Conservation (phyloP, 805 yeast species). For the Tetrapisispora pingtungensis region DNA sequence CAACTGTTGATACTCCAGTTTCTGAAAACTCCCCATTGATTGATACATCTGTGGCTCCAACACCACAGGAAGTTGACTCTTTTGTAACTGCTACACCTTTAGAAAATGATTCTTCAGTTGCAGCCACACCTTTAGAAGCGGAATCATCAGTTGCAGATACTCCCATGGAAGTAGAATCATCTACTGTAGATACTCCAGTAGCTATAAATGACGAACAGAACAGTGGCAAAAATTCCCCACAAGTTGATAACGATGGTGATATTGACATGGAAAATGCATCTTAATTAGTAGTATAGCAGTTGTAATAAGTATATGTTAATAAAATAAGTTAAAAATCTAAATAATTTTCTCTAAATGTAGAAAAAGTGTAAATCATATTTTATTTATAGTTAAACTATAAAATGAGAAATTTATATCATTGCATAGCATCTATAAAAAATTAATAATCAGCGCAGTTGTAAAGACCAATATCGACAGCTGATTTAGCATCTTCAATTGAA, state of each 20-base stretch:
- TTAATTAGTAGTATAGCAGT: not conserved
- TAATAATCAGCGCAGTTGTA: conserved; percentile 49
- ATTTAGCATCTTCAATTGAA: conserved; percentile 51
- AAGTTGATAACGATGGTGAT: not conserved
- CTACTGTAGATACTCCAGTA: not conserved
- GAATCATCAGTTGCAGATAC: not conserved
- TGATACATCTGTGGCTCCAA: not conserved
- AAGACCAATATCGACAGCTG: conserved; percentile 62
- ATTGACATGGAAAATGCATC: not conserved
- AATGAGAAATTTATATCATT: too few species aligned
- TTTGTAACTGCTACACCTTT: not conserved
- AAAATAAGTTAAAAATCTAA: not conserved
- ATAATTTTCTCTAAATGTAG: not conserved
- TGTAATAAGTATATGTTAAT: not conserved
- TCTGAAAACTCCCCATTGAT: not conserved
- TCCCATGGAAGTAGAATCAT: not conserved
- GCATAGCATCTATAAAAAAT: not conserved
- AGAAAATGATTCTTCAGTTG: not conserved
- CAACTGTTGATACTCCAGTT: not conserved
- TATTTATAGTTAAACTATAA: too few species aligned
- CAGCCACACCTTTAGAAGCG: not conserved
- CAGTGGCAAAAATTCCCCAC: not conserved
- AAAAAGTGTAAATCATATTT: not conserved
- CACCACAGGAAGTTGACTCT: not conserved
- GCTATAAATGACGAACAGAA: not conserved